phyloP scores from a whole-genome alignment of 2,329 filamentous ascomycete genomes.

The Aspergillus pseudoviridinutans region DNA sequence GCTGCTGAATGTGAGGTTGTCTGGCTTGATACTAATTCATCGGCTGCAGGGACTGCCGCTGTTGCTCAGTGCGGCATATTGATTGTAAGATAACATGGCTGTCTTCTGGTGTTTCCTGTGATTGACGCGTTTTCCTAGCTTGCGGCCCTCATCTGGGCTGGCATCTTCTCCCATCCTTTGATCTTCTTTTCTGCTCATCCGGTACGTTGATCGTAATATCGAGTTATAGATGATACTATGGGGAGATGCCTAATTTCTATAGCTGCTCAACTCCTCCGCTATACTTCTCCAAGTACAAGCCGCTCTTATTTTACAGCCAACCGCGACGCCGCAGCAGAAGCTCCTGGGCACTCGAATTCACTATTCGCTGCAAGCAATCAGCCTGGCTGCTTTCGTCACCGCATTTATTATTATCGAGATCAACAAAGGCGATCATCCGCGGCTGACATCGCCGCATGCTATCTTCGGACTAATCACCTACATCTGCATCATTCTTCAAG shows the following conservation, averaged over 20 bases:
- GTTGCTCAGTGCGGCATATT: slow-evolving; percentile 75
- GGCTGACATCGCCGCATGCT: slow-evolving; percentile 73
- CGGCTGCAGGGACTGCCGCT: slow-evolving; percentile 66
- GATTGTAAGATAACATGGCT: slow-evolving; percentile 48
- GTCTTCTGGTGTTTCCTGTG: not conserved
- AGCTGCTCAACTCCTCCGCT: slow-evolving; percentile 59
- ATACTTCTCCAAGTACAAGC: slow-evolving; percentile 74
- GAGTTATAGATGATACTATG: not conserved
- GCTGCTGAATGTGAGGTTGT: slow-evolving; percentile 1
- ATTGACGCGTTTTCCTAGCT: slow-evolving; percentile 45
- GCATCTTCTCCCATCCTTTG: slow-evolving; percentile 65
- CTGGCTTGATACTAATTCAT: not conserved
- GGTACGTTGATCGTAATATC: slow-evolving; percentile 53
- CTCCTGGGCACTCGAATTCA: slow-evolving; percentile 60
- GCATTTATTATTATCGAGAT: slow-evolving; percentile 50
- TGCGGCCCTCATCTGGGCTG: slow-evolving; percentile 70
- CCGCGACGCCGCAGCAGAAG: slow-evolving; percentile 73
- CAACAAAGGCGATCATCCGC: slow-evolving; percentile 72
- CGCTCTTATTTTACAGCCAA: slow-evolving; percentile 83
- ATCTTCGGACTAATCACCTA: slow-evolving; percentile 77
- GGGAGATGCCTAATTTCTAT: not conserved
- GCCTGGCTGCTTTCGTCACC: slow-evolving; percentile 38
- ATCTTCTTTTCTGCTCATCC: slow-evolving; percentile 88
- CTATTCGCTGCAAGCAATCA: slow-evolving; percentile 61
- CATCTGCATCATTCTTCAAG: slow-evolving; percentile 66